Evolutionary conservation across 306 rosid genomes (phyloP), one percentile per base, ranked within the genome.

Genomic region (Ormosia semicastrata): DNA sequence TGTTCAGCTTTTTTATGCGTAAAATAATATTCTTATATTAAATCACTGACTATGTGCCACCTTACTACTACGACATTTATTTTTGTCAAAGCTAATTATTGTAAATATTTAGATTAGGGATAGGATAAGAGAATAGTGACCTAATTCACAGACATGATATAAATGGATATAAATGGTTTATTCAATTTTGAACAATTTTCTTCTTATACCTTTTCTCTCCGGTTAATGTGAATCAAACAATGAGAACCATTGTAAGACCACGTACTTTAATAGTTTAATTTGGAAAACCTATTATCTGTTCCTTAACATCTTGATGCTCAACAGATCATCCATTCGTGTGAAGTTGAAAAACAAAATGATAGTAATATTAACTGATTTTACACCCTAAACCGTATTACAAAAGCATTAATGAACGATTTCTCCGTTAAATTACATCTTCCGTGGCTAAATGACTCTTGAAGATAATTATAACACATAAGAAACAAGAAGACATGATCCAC

Each of bases 341-440:
- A 10, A 49, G 32, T 64, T 33, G 63, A 64, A 49, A 34, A 63
- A 34, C 12, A 13, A 30, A 52, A 52, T 29, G 56, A 6, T 34
- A 66, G 4, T n/a, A 40, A 29, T 4, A 66, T 32, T 66, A 63
- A 33, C 49, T 10, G 17, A 24, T 32, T 46, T 12, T 18, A 18
- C 36, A 9, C 7, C 39, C 36, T 43, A 50, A 71, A 49, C 72
- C 17, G 60, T 37, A 29, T 54, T 47, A 37, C 33, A 74, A 41
- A 68, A 47, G 69, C 52, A 52, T 52, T 47, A 59, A 52, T 32
- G 13, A 71, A 80, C 62, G 34, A 62, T 36, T 18, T 70, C 71
- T 54, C 80, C 65, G 1, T 76, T 44, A 56, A 81, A 70, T 57
- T 81, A 57, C 77, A 69, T 54, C 8, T 40, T 70, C 59, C 15